Evolutionary conservation across 78 protist genomes (phyloP).

Genomic region (Dictyostelium firmibasis): DNA sequence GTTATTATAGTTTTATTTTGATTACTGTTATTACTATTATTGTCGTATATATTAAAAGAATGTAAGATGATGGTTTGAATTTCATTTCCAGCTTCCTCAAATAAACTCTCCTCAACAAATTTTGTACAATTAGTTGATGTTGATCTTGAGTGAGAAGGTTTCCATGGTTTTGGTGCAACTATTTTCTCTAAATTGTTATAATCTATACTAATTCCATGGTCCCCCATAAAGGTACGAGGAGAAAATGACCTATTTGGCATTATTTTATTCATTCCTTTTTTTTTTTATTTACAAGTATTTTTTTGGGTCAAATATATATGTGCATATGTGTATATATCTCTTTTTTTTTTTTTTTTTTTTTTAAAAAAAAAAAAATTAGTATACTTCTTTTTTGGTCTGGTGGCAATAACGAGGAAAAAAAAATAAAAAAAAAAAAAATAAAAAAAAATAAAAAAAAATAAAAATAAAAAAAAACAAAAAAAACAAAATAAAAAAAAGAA

Average conservation of each 20-base stretch:
- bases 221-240: slow-evolving; percentile 79
- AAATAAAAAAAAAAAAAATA: no score
- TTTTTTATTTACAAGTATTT: not conserved
- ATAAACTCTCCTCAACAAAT: slow-evolving; percentile 41
- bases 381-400: not conserved
- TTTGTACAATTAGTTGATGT: not conserved
- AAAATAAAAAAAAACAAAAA: no score
- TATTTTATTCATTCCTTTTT: slow-evolving; percentile 47
- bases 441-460: no score
- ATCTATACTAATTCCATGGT: slow-evolving; percentile 46
- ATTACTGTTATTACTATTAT: not conserved
- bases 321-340: no score
- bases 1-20: not conserved
- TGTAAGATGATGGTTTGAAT: slow-evolving; percentile 65
- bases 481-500: no score
- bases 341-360: not conserved
- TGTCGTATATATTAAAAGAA: slow-evolving; percentile 28
- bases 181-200: not conserved
- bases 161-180: slow-evolving; percentile 75
- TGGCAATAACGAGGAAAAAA: not conserved
- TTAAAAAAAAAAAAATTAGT: not conserved
- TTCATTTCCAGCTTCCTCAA: slow-evolving; percentile 77
- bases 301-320: no score
- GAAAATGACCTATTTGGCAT: slow-evolving; percentile 76
- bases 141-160: slow-evolving; percentile 31